Evolutionary conservation across 768 basidiomycete species (phyloP).

Genomic region (Daedalea quercina): DNA sequence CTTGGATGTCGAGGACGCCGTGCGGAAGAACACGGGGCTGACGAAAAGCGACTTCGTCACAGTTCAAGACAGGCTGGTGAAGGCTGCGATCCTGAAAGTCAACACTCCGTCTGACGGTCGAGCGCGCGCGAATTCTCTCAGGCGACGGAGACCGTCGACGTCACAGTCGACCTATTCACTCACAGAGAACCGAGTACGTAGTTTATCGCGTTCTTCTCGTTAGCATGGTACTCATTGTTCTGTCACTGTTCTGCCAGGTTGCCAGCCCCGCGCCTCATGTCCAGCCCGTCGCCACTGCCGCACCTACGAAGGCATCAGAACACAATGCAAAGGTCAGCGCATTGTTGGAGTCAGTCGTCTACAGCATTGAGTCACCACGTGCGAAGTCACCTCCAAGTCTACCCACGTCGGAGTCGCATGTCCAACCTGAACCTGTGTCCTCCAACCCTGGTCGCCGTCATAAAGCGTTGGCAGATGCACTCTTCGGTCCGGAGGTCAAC

Average conservation of each 20-base stretch:
- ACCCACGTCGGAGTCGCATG: slow-evolving; percentile 21
- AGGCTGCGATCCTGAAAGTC: slow-evolving; percentile 51
- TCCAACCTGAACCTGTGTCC: slow-evolving; percentile 29
- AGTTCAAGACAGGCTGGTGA: slow-evolving; percentile 75
- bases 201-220: background rate
- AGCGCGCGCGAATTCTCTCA: slow-evolving; percentile 62
- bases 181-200: slow-evolving; percentile 35
- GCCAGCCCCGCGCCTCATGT: slow-evolving; percentile 51
- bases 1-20: slow-evolving; percentile 55
- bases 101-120: slow-evolving; percentile 49
- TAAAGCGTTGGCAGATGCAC: slow-evolving; percentile 67
- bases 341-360: slow-evolving; percentile 55
- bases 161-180: slow-evolving; percentile 75
- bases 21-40: slow-evolving; percentile 60
- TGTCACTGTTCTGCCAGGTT: slow-evolving; percentile 33
- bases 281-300: slow-evolving; percentile 29
- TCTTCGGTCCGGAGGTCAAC: slow-evolving; percentile 51
- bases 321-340: slow-evolving; percentile 56
- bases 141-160: slow-evolving; percentile 71
- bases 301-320: slow-evolving; percentile 28
- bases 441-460: slow-evolving; percentile 51
- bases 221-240: no score
- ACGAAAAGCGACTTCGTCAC: slow-evolving; percentile 61
- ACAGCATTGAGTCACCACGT: slow-evolving; percentile 41
- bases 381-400: slow-evolving; percentile 15